Evolutionary conservation across 1,139 yeast species (phyloP), one percentile per base, ranked within the genome.

Genomic region (Suhomyces maxii): DNA sequence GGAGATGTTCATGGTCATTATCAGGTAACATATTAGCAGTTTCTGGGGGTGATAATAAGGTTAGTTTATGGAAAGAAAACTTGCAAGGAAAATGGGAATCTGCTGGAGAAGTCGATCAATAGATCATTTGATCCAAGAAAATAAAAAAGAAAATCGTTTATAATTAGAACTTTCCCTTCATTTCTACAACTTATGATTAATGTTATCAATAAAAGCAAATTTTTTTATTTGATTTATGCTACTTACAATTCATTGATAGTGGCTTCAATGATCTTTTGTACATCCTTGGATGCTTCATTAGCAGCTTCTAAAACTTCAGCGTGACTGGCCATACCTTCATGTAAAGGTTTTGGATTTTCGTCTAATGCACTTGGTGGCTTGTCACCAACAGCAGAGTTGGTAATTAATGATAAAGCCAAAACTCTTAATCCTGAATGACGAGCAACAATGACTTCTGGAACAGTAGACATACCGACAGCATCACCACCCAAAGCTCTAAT

Each of bases 1-100:
- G 99, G 99, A 85, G 98, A 67, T 96, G 96, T 47, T 86, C 96
- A 55, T 93, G 99, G 99, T 89, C 97, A 18, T 79, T 90, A 57
- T 85, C 96, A 39, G 99, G 99, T 45, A 93, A 93, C 65, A 86
- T 95, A 39, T 80, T 93, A 60, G 99, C 99, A 5, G 89, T 93
- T 38, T 84, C 95, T 45, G 97, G 98, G 35, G 98, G 98, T 45
- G 98, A 93, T 65, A 91, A 91, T 69, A 89, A 88, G 70, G 93
- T 93, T 40, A 89, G 96, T 37, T 79, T 93, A 65, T 95, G 98
- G 98, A 91, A 90, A 72, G 99, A 95, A 71, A 89, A 86, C 63
- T 75, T 91, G 57, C 84, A 84, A 61, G 98, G 98, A 44, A 84
- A 85, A 61, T 93, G 99, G 99, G 97, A 91, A 69, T 77, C 89